Evolutionary conservation across 176 grass and related monocot genomes (phyloP).

Genomic region (Rhynchospora pubera): DNA sequence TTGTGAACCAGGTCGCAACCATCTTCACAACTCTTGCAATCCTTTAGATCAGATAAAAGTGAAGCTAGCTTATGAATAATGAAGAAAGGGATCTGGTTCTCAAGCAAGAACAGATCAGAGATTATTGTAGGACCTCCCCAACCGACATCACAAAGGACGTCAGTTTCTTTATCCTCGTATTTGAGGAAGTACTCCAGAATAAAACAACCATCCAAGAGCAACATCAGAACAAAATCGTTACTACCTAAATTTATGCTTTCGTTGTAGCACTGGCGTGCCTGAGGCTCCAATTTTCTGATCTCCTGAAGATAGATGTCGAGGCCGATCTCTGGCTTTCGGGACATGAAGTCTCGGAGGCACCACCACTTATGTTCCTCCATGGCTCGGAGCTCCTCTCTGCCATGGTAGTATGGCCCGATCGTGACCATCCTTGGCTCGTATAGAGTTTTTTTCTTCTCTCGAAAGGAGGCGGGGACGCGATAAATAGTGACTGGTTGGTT

Average conservation of each 20-base stretch:
- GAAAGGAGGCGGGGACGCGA: slow-evolving; percentile 1
- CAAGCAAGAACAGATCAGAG: slow-evolving; percentile 31
- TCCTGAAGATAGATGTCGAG: neutral
- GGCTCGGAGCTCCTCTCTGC: slow-evolving; percentile 1
- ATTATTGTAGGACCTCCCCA: slow-evolving; percentile 7
- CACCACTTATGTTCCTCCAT: slow-evolving; percentile 21
- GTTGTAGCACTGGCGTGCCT: neutral
- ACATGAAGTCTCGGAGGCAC: slow-evolving; percentile 18
- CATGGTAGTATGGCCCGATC: slow-evolving; percentile 6
- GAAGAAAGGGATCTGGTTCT: slow-evolving; percentile 52
- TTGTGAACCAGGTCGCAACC: neutral
- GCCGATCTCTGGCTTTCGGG: neutral
- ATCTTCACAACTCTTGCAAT: neutral
- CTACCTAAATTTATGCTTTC: neutral
- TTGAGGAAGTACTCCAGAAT: slow-evolving; percentile 13
- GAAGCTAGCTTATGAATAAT: slow-evolving; percentile 9
- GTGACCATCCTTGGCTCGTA: slow-evolving; percentile 24
- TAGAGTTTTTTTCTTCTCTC: slow-evolving; percentile 8
- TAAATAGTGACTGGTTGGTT: slow-evolving; percentile 6
- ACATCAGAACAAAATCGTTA: slow-evolving; percentile 20
- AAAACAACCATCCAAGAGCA: slow-evolving; percentile 21
- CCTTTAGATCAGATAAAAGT: neutral
- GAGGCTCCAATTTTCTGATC: neutral
- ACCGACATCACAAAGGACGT: neutral
- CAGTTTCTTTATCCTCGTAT: neutral